These are phyloP conservation scores for Pyrenophora teres DNA, from an alignment of 2,329 filamentous ascomycete species.

Conservation along the genomic window DNA sequence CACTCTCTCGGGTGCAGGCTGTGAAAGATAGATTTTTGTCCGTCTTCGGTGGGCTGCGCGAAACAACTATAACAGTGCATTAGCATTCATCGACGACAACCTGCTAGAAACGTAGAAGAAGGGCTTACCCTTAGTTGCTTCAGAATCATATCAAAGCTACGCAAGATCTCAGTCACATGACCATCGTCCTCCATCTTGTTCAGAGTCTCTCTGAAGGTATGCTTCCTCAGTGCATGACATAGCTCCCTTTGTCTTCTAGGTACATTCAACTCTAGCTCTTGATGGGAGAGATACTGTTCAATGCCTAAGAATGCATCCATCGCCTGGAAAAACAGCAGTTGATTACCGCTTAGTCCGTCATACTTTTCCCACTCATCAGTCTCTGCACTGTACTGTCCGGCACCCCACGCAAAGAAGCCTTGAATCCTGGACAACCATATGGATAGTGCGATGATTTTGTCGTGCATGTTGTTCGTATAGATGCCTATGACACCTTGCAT, in stretches of 20 bases:
- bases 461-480: slow-evolving; percentile 6
- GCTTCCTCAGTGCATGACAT: slow-evolving; percentile 1
- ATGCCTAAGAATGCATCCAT: slow-evolving; percentile 11
- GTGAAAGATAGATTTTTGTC: slow-evolving; percentile 3
- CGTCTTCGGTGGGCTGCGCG: slow-evolving; percentile 5
- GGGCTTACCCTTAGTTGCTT: slow-evolving; percentile 2
- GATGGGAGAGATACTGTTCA: slow-evolving; percentile 3
- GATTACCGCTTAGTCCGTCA: slow-evolving; percentile 7
- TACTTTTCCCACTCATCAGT: slow-evolving; percentile 1
- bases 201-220: slow-evolving; percentile 1
- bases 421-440: slow-evolving; percentile 7
- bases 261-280: slow-evolving; percentile 2
- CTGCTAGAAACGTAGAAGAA: not conserved
- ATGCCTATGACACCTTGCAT: not conserved
- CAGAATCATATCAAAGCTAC: not conserved
- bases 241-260: slow-evolving; percentile 5
- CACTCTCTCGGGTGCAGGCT: slow-evolving; percentile 6
- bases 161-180: not conserved
- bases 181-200: not conserved
- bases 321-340: slow-evolving; percentile 4
- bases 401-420: slow-evolving; percentile 8
- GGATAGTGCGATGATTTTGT: slow-evolving; percentile 3
- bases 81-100: not conserved
- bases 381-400: not conserved
- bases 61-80: slow-evolving; percentile 2